Conservation (phyloP, 768 basidiomycete genomes). For the Amanita subjunquillea region DNA sequence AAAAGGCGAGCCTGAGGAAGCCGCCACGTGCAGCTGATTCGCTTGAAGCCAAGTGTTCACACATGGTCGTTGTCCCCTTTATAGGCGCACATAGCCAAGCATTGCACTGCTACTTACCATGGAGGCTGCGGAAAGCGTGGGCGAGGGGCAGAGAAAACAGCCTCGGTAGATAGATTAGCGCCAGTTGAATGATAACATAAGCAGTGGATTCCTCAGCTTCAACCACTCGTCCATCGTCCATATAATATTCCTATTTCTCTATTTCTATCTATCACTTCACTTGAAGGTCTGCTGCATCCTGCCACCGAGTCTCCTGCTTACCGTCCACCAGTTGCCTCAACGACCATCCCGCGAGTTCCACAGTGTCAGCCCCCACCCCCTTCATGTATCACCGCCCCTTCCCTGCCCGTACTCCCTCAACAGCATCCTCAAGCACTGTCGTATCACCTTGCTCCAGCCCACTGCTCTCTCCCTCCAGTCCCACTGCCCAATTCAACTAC, state of each 20-base stretch:
- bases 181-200: neutral
- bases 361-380: constrained; percentile 7
- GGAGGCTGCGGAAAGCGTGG: too few species aligned
- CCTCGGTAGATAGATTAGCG: neutral
- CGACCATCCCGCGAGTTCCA: neutral
- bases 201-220: neutral
- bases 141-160: too few species aligned
- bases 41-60: too few species aligned
- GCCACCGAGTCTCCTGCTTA: neutral
- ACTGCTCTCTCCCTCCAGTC: constrained; percentile 40
- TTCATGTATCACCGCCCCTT: constrained; percentile 52
- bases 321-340: neutral
- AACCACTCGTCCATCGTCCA: neutral
- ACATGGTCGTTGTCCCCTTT: too few species aligned
- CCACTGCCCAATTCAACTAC: constrained; percentile 32
- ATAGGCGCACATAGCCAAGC: too few species aligned
- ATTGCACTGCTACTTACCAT: too few species aligned
- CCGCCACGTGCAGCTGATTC: neutral
- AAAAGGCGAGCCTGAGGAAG: constrained; percentile 81
- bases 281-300: neutral
- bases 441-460: constrained; percentile 25
- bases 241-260: constrained; percentile 4
- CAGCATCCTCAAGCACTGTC: constrained; percentile 24
- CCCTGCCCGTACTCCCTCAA: constrained; percentile 49
- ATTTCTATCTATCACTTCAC: constrained; percentile 4